These are phyloP conservation scores for Mycocalia duriaeana DNA, from an alignment of 1,284 basidiomycete genomes.

Conservation along the genomic window DNA sequence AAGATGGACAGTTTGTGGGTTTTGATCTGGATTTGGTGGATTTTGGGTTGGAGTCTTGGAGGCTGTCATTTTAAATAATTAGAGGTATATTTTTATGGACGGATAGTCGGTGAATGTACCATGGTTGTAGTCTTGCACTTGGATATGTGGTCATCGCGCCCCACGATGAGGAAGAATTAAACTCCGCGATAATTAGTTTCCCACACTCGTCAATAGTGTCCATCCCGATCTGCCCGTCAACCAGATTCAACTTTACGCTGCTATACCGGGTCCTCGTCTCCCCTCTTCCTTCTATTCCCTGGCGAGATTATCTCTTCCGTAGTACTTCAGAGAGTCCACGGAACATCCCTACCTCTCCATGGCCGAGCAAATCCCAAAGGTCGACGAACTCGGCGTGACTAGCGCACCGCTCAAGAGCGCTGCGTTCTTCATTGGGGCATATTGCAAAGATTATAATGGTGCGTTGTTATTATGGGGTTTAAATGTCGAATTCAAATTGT, in stretches of 20 bases:
- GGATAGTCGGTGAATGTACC: no score
- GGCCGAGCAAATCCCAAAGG: conserved; percentile 73
- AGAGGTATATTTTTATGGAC: neutral
- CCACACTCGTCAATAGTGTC: neutral
- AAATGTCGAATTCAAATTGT: neutral
- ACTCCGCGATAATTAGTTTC: neutral
- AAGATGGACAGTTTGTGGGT: conserved; percentile 67
- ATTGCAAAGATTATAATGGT: conserved; percentile 98
- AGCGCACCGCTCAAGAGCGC: conserved; percentile 96
- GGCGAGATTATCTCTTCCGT: neutral
- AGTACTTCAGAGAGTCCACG: no score
- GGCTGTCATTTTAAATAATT: conserved; percentile 24
- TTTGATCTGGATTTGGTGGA: conserved; percentile 61
- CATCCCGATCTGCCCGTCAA: neutral
- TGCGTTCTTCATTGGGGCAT: conserved; percentile 93
- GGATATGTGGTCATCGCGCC: no score
- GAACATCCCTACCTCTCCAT: conserved; percentile 77
- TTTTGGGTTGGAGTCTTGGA: conserved; percentile 37
- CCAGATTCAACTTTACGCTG: neutral
- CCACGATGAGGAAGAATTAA: neutral
- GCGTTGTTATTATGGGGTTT: conserved; percentile 25
- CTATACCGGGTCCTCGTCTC: neutral
- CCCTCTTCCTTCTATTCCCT: neutral
- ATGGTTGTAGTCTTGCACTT: no score
- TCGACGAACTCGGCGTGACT: conserved; percentile 87